Evolutionary conservation across 2,329 filamentous ascomycete genomes (phyloP).

Genomic region (Knufia fluminis): DNA sequence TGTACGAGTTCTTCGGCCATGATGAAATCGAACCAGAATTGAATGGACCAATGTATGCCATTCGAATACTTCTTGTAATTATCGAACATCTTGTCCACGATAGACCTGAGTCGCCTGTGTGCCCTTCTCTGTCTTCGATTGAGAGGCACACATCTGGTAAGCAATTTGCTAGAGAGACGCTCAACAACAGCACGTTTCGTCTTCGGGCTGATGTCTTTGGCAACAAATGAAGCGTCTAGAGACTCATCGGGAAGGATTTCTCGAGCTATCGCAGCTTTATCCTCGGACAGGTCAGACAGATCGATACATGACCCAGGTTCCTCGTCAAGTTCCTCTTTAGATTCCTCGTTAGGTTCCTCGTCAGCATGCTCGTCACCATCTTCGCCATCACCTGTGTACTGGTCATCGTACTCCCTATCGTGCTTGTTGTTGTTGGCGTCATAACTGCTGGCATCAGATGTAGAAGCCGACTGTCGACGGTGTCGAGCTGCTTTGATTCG

Average conservation of each 20-base stretch:
- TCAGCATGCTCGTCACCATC: background rate
- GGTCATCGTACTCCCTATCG: background rate
- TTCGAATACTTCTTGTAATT: background rate
- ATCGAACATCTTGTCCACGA: background rate
- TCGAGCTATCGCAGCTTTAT: background rate
- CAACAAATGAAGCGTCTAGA: background rate
- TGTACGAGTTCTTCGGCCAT: background rate
- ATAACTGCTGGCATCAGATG: too few species aligned
- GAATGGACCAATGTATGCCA: background rate
- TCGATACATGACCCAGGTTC: background rate
- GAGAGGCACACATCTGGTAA: background rate
- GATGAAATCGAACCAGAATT: background rate
- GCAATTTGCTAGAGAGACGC: background rate
- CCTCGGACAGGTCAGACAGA: background rate
- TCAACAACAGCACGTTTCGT: background rate
- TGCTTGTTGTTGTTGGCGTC: background rate
- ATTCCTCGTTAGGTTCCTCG: background rate
- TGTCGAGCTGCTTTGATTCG: too few species aligned
- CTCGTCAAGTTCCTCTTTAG: background rate
- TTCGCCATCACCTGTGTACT: background rate
- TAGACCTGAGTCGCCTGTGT: background rate
- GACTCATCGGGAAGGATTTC: background rate
- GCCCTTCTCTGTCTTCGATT: background rate
- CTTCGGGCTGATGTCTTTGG: background rate
- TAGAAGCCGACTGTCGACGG: too few species aligned